Conservation (phyloP, 2,329 filamentous ascomycete species). For the Paracoccidioides lutzii region DNA sequence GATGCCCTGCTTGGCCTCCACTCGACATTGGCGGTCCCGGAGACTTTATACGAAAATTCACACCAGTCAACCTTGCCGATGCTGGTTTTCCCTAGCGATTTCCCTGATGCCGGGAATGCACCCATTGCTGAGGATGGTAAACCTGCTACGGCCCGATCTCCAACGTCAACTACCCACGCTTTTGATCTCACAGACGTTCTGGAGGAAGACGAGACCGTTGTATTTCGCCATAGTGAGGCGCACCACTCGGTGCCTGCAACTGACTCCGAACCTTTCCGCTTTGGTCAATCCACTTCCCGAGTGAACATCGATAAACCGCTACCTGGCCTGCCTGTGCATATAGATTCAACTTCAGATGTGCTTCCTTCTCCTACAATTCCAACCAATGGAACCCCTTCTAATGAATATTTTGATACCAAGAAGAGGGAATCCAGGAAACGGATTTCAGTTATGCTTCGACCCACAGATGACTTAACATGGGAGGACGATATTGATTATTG, state of each 20-base stretch:
- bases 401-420: slow-evolving; percentile 9
- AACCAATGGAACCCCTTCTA: slow-evolving; percentile 7
- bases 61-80: slow-evolving; percentile 12
- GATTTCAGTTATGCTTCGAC: background rate
- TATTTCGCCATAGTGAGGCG: slow-evolving; percentile 21
- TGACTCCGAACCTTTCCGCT: slow-evolving; percentile 10
- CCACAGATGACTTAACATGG: slow-evolving; percentile 34
- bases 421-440: slow-evolving; percentile 3
- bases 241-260: slow-evolving; percentile 13
- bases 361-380: slow-evolving; percentile 31
- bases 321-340: background rate
- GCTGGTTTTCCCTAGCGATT: slow-evolving; percentile 20
- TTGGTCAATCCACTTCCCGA: slow-evolving; percentile 1
- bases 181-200: slow-evolving; percentile 34
- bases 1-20: slow-evolving; percentile 28
- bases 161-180: slow-evolving; percentile 28
- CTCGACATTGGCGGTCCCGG: slow-evolving; percentile 19
- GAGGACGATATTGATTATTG: slow-evolving; percentile 52
- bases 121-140: slow-evolving; percentile 32
- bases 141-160: slow-evolving; percentile 26
- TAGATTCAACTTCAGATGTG: slow-evolving; percentile 20
- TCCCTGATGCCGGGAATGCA: slow-evolving; percentile 23
- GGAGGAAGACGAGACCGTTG: slow-evolving; percentile 32
- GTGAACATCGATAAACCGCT: background rate
- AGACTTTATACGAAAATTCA: slow-evolving; percentile 18